Evolutionary conservation across 1,139 yeast species (phyloP).

Genomic region (Zygoascus hellenicus): DNA sequence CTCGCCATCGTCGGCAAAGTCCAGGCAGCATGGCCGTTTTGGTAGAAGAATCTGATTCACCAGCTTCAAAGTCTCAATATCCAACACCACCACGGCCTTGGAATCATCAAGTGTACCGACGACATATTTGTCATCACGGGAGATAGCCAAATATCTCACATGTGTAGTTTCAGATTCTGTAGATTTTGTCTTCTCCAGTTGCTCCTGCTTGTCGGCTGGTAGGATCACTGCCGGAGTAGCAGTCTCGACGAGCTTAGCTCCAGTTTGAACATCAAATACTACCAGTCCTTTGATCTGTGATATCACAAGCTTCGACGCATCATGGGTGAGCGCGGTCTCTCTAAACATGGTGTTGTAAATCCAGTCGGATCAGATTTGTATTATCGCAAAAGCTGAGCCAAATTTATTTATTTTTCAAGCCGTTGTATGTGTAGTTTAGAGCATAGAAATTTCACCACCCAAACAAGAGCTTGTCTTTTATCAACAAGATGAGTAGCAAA

Average conservation of each 20-base stretch:
- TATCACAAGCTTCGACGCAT: neutral
- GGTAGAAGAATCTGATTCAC: conserved; percentile 73
- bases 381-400: neutral
- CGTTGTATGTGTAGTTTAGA: conserved; percentile 1
- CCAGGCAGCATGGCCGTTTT: conserved; percentile 81
- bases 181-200: conserved; percentile 7
- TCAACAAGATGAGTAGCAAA: neutral
- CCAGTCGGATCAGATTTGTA: neutral
- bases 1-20: conserved; percentile 45
- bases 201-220: conserved; percentile 3
- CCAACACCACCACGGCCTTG: conserved; percentile 63
- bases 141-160: conserved; percentile 54
- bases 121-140: conserved; percentile 49
- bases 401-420: neutral
- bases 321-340: neutral
- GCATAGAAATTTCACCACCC: neutral
- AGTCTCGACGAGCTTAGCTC: neutral
- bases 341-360: conserved; percentile 14
- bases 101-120: conserved; percentile 77
- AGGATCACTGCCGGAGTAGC: conserved; percentile 1
- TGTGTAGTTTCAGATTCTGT: conserved; percentile 11
- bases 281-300: neutral
- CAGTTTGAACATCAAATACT: conserved; percentile 1
- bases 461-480: neutral
- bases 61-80: conserved; percentile 14